Evolutionary conservation across 1,284 basidiomycete genomes (phyloP), one percentile per base, ranked within the genome.

Genomic region (Sporisorium exsertum): DNA sequence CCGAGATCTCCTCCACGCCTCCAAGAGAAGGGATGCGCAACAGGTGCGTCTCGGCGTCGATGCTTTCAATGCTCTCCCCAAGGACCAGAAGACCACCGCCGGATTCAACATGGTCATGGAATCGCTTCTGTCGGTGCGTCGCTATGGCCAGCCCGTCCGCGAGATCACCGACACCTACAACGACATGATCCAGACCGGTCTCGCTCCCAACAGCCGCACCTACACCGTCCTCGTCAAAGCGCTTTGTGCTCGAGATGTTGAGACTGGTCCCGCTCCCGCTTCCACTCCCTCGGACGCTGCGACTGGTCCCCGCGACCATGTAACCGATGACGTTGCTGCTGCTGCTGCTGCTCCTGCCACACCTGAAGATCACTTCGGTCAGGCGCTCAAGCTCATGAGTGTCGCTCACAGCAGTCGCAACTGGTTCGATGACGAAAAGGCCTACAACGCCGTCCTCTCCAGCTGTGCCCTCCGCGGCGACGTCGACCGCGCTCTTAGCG

Each of bases 91-190:
- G 62, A 54, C 70, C 29, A 71, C 58, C 22, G 37, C 63, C 10
- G 89, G 91, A 8, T 94, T 91, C 87, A 94, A 94, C 80, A 84
- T 86, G 22, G 91, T 91, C 15, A 86, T 95, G 47, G 80, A 88
- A 5, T 90, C 90, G 0, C 85, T 94, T 2, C 80, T 88, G 27
- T 71, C 83, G 2, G 87, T 89, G 37, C 89, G 92, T 63, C 61
- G 76, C 22, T 71, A 82, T 15, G 91, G 90, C 16, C 88, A 90
- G 72, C 89, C 90, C 5, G 88, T 93, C 43, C 87, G 88, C 0
- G 84, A 89, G 43, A 87, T 94, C 53, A 86, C 93, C 69, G 89
- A 91, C 64, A 88, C 90, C 5, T 96, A 96, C 87, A 90, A 92
- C 79, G 88, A 91, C 61, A 90, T 95, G 89, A 86, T 94, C 51